Evolutionary conservation across 2,329 filamentous ascomycete genomes (phyloP).

Genomic region (Paraphaeosphaeria sporulosa): DNA sequence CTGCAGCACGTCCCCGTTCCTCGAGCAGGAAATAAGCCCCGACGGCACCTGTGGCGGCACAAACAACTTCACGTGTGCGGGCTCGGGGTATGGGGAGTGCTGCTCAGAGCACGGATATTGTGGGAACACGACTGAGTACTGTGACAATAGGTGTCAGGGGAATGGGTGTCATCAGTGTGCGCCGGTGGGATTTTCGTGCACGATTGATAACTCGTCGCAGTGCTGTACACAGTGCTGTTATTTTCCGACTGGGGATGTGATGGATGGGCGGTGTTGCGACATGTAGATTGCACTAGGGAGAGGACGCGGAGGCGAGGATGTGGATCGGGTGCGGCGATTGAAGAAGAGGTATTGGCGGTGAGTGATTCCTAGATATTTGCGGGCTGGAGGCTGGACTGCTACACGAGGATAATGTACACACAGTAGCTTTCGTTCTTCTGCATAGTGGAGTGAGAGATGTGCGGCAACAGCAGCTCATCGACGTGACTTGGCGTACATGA

Average conservation of each 20-base stretch:
- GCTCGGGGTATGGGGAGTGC: conserved; percentile 2
- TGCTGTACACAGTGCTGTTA: conserved; percentile 4
- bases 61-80: background rate
- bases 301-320: no score
- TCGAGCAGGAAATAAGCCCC: background rate
- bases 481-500: no score
- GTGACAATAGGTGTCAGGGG: background rate
- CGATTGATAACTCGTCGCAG: background rate
- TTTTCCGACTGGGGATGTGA: background rate
- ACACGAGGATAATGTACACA: no score
- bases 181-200: background rate
- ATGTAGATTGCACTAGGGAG: background rate
- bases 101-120: conserved; percentile 3
- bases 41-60: conserved; percentile 1
- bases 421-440: no score
- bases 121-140: background rate
- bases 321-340: no score
- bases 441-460: no score
- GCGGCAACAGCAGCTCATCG: no score
- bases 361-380: no score
- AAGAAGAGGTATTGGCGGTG: no score
- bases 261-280: background rate
- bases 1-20: background rate
- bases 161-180: background rate
- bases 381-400: no score